Conservation (phyloP, 331 rosid genomes). For the Malus hybrid region DNA sequence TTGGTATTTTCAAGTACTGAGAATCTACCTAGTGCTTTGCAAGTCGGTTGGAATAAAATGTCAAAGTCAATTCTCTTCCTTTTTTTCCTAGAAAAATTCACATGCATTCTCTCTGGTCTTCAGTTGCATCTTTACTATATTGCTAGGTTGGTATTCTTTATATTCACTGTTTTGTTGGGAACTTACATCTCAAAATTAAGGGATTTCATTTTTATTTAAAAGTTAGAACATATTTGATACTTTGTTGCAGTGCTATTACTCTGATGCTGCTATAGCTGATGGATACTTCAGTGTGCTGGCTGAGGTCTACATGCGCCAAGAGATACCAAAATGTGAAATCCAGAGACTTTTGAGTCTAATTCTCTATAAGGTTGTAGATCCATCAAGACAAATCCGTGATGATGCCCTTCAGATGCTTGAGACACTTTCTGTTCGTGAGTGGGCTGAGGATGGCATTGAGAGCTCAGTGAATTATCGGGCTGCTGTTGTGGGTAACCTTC, state of each 20-base stretch:
- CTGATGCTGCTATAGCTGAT: slow-evolving; percentile 91
- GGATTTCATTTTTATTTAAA: neutral
- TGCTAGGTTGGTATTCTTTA: neutral
- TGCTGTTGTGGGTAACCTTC: slow-evolving; percentile 99
- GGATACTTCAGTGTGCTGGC: slow-evolving; percentile 99
- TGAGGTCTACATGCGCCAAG: slow-evolving; percentile 98
- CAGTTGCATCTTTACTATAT: neutral
- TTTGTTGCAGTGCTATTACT: slow-evolving; percentile 77
- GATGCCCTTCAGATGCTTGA: slow-evolving; percentile 99
- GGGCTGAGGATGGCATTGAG: slow-evolving; percentile 98
- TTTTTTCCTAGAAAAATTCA: neutral
- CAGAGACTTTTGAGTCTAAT: slow-evolving; percentile 91
- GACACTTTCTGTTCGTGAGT: slow-evolving; percentile 92
- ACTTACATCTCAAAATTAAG: neutral
- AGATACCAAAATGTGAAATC: slow-evolving; percentile 95
- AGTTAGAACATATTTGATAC: neutral
- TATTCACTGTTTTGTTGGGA: neutral
- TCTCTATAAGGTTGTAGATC: slow-evolving; percentile 98
- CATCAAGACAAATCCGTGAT: slow-evolving; percentile 94
- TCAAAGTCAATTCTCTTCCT: neutral
- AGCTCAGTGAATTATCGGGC: slow-evolving; percentile 96
- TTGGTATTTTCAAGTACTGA: neutral
- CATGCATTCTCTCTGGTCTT: neutral
- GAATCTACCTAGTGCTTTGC: neutral
- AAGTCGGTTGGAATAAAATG: neutral